Evolutionary conservation across 768 basidiomycete genomes (phyloP).

Genomic region (Floccularia luteovirens): DNA sequence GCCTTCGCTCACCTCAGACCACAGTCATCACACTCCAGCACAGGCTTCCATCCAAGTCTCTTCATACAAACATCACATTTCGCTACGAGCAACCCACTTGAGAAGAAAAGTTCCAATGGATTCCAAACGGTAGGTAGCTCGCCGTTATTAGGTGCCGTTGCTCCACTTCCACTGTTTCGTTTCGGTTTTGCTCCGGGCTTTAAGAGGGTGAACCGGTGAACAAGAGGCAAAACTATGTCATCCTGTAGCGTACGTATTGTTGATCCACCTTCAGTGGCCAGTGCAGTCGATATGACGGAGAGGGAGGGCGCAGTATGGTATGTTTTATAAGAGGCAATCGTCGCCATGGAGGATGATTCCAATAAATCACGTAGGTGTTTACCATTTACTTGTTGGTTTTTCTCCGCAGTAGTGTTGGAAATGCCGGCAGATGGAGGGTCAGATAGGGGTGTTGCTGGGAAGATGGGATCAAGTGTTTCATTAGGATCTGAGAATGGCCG

Average conservation of each 20-base stretch:
- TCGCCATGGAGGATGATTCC: slow-evolving; percentile 39
- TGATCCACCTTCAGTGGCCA: slow-evolving; percentile 74
- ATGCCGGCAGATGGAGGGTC: slow-evolving; percentile 10
- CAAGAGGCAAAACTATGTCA: slow-evolving; percentile 33
- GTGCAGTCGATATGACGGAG: slow-evolving; percentile 45
- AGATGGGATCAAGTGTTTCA: slow-evolving; percentile 28
- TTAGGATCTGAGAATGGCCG: slow-evolving; percentile 48
- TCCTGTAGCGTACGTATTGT: slow-evolving; percentile 43
- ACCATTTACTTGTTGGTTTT: slow-evolving; percentile 5
- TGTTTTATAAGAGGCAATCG: slow-evolving; percentile 51
- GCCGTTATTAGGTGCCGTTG: slow-evolving; percentile 20
- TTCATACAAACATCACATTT: slow-evolving; percentile 83
- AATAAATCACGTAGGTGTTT: slow-evolving; percentile 24
- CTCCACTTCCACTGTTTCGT: slow-evolving; percentile 23
- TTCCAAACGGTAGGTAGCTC: slow-evolving; percentile 51
- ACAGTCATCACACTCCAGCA: slow-evolving; percentile 87
- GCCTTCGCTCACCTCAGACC: slow-evolving; percentile 50
- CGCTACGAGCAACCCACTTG: slow-evolving; percentile 58
- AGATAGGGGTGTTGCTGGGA: slow-evolving; percentile 23
- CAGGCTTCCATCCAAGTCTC: slow-evolving; percentile 80
- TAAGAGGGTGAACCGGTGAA: slow-evolving; percentile 84
- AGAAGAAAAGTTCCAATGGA: slow-evolving; percentile 74
- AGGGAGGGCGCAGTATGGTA: slow-evolving; percentile 56
- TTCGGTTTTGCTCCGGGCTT: slow-evolving; percentile 58
- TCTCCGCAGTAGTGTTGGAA: slow-evolving; percentile 15